These are phyloP conservation scores for Debaryomyces castellii DNA, from an alignment of 805 yeast genomes.

Conservation along the genomic window DNA sequence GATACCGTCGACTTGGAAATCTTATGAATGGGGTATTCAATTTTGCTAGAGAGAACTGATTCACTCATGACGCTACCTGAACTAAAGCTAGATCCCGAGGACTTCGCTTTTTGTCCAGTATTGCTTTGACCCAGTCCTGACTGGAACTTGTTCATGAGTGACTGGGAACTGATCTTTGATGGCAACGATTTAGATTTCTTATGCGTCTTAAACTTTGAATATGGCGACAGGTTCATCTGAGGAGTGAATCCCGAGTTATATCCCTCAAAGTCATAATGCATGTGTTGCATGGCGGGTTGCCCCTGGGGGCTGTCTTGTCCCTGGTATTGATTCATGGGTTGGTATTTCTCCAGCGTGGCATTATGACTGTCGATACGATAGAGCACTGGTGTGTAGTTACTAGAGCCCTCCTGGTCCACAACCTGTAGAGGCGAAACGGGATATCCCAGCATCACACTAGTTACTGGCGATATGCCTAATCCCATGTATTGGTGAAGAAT, in stretches of 20 bases:
- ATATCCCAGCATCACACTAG: not conserved
- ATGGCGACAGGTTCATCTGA: not conserved
- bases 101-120: not conserved
- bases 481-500: not conserved
- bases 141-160: slow-evolving; percentile 5
- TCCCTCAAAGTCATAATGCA: not conserved
- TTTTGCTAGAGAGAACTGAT: slow-evolving; percentile 1
- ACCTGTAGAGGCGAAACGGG: not conserved
- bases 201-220: not conserved
- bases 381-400: not conserved
- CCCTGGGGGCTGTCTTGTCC: not conserved
- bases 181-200: slow-evolving; percentile 4
- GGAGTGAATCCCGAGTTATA: not conserved
- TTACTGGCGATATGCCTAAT: not conserved
- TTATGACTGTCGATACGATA: not conserved
- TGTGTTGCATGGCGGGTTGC: too few species aligned
- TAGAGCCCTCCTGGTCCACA: not conserved
- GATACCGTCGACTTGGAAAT: slow-evolving; percentile 1
- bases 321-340: not conserved
- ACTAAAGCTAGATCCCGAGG: not conserved
- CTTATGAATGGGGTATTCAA: slow-evolving; percentile 13
- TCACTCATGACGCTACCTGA: not conserved
- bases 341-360: not conserved
- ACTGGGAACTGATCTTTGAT: not conserved
- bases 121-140: not conserved